These are phyloP conservation scores for Pelargonium cotyledonis DNA, from an alignment of 441 rosid species.

Conservation along the genomic window DNA sequence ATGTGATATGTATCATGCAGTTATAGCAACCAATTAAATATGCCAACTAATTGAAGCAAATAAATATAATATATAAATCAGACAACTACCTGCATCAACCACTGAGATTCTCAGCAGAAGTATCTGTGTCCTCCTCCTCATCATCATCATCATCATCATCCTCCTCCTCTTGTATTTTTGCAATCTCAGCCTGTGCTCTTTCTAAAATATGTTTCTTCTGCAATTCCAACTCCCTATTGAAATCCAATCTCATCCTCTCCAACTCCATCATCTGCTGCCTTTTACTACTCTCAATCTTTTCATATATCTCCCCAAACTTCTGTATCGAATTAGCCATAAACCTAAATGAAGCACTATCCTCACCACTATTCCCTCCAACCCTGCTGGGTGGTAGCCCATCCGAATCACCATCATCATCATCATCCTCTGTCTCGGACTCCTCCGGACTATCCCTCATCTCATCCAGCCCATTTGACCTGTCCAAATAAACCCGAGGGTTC, in stretches of 20 bases:
- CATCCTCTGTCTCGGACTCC: conserved; percentile 44
- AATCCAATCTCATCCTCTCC: conserved; percentile 90
- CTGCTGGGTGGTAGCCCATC: conserved; percentile 70
- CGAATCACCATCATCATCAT: conserved; percentile 44
- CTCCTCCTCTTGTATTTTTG: conserved; percentile 38
- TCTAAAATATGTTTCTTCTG: conserved; percentile 82
- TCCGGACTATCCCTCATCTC: conserved; percentile 91
- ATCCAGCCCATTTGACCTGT: conserved; percentile 67
- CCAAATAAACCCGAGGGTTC: conserved; percentile 57
- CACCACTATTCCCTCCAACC: conserved; percentile 39
- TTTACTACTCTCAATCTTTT: conserved; percentile 79
- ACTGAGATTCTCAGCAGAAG: conserved; percentile 26
- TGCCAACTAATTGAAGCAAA: neutral
- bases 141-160: conserved; percentile 35
- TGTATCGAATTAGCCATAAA: conserved; percentile 74
- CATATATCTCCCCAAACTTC: conserved; percentile 71
- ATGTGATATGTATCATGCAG: neutral
- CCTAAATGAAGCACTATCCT: conserved; percentile 47
- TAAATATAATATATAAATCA: neutral
- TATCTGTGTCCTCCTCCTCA: conserved; percentile 33
- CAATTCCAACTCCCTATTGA: conserved; percentile 73
- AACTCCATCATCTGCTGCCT: conserved; percentile 77
- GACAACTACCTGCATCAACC: conserved; percentile 18
- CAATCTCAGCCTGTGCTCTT: conserved; percentile 72
- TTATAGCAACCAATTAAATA: conserved; percentile 1